Evolutionary conservation across 768 basidiomycete genomes (phyloP).

Genomic region (Leccinum variicolor): DNA sequence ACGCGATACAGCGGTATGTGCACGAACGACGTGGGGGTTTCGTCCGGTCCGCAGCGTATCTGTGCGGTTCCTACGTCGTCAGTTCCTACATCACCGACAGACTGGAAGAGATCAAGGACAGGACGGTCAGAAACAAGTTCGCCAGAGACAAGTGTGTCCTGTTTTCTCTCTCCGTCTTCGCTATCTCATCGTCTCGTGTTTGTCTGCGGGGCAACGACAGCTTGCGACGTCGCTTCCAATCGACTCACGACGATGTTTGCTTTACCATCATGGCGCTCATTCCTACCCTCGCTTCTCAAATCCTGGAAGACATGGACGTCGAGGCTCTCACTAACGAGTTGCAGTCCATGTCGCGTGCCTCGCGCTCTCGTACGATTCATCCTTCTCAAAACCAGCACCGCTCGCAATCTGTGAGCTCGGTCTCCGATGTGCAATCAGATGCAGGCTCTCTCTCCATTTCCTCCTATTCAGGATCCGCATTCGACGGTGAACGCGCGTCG

Average conservation of each 20-base stretch:
- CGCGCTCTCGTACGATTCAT: constrained; percentile 14
- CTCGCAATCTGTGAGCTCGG: constrained; percentile 35
- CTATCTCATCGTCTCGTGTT: constrained; percentile 2
- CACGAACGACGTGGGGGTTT: constrained; percentile 46
- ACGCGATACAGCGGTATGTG: constrained; percentile 44
- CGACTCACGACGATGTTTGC: constrained; percentile 73
- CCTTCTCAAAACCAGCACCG: constrained; percentile 11
- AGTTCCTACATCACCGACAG: constrained; percentile 58
- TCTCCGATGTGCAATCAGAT: constrained; percentile 43
- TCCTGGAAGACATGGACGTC: constrained; percentile 74
- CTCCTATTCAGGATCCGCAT: constrained; percentile 35
- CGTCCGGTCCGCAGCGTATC: constrained; percentile 46
- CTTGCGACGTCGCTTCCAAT: constrained; percentile 66
- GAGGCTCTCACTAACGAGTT: constrained; percentile 62
- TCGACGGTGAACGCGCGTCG: constrained; percentile 38
- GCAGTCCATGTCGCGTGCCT: constrained; percentile 42
- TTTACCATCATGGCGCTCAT: constrained; percentile 73
- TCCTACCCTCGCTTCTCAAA: constrained; percentile 60
- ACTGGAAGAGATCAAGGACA: constrained; percentile 63
- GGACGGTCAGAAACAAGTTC: constrained; percentile 53
- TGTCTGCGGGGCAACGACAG: constrained; percentile 33
- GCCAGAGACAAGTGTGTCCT: constrained; percentile 54
- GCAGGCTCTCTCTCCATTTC: constrained; percentile 40
- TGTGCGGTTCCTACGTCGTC: constrained; percentile 61
- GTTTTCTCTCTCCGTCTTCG: neutral